Evolutionary conservation across 2,329 filamentous ascomycete species (phyloP).

Genomic region (Alternaria arbusti): DNA sequence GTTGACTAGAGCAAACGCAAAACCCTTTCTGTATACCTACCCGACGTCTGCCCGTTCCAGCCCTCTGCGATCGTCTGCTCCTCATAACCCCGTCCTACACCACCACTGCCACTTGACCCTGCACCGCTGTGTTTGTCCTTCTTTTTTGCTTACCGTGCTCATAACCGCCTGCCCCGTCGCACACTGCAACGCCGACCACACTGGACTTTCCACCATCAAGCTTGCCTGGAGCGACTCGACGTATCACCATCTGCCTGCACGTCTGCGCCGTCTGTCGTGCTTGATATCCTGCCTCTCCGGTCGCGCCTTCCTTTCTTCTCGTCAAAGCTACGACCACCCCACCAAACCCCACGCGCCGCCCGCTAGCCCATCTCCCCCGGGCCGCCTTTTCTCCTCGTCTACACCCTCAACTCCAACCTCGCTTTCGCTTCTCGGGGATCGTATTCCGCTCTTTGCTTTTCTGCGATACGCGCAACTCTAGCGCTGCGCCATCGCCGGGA

Average conservation of each 20-base stretch:
- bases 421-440: not conserved
- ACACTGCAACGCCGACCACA: slow-evolving; percentile 20
- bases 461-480: slow-evolving; percentile 5
- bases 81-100: slow-evolving; percentile 16
- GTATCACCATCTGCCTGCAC: slow-evolving; percentile 8
- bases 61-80: slow-evolving; percentile 19
- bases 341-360: slow-evolving; percentile 27
- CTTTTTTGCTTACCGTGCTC: slow-evolving; percentile 18
- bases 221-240: not conserved
- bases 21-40: slow-evolving; percentile 30
- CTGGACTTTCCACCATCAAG: slow-evolving; percentile 16
- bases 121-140: slow-evolving; percentile 25
- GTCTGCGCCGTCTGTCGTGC: slow-evolving; percentile 10
- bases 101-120: slow-evolving; percentile 7
- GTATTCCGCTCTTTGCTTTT: not conserved
- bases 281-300: slow-evolving; percentile 12
- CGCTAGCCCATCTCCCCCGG: slow-evolving; percentile 16
- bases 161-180: not conserved
- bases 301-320: slow-evolving; percentile 19
- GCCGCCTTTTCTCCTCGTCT: slow-evolving; percentile 13
- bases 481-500: slow-evolving; percentile 16
- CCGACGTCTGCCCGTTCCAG: slow-evolving; percentile 16
- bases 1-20: slow-evolving; percentile 29
- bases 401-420: not conserved
- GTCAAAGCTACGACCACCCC: slow-evolving; percentile 20